Percentiles rank a stretch among this genome's conserved stretches.
Evolutionary conservation across 306 rosid genomes (phyloP).

Genomic region (Cicer chorassanicum): DNA sequence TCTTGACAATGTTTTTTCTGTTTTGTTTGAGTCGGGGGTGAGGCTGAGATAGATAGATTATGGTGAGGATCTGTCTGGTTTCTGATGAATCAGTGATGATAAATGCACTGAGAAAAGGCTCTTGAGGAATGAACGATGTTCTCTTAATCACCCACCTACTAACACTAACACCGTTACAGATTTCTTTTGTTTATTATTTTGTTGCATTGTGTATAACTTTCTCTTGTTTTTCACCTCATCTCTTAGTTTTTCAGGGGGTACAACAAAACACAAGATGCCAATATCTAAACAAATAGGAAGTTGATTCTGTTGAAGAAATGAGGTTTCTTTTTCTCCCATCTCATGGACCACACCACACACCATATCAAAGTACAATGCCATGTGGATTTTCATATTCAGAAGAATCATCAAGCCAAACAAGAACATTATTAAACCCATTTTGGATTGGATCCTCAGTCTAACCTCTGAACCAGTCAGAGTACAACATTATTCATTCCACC

Average conservation of each 20-base stretch:
- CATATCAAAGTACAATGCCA: background rate
- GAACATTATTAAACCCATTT: background rate
- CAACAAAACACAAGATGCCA: background rate
- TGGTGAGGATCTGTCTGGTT: background rate
- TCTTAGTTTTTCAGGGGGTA: constrained; percentile 12
- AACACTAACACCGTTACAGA: background rate
- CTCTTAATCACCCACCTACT: background rate
- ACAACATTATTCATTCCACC: no score
- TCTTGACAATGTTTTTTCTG: background rate
- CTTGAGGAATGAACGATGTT: background rate
- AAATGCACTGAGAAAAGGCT: background rate
- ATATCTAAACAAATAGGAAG: background rate
- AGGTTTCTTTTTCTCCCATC: background rate
- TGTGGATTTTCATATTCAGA: background rate
- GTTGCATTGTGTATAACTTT: background rate
- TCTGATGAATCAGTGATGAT: background rate
- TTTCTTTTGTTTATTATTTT: background rate
- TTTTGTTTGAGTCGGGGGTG: background rate
- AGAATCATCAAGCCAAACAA: background rate
- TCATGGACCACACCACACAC: background rate
- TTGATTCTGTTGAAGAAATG: background rate
- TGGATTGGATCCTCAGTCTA: no score
- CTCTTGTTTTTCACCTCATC: background rate
- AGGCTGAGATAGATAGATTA: background rate
- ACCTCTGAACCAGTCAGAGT: no score